A percentile compares a stretch with the other conserved stretches of the same genome.
These are phyloP conservation scores for Erodium moschatum DNA, from an alignment of 441 rosid genomes.

Conservation along the genomic window DNA sequence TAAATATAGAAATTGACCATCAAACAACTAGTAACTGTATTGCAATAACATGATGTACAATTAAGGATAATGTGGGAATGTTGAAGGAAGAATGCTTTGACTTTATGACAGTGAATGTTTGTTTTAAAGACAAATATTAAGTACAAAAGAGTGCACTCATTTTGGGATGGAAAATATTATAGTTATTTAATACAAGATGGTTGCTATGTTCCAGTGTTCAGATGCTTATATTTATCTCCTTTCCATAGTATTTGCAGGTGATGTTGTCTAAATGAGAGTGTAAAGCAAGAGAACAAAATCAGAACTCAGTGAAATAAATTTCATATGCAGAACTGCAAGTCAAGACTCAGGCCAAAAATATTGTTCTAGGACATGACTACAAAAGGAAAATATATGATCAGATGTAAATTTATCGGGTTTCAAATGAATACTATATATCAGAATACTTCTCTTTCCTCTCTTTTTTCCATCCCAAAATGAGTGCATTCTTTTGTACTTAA, in stretches of 20 bases:
- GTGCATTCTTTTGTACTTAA: not conserved
- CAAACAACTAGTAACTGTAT: not conserved
- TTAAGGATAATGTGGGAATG: not conserved
- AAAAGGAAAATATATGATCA: not conserved
- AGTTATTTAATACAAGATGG: not conserved
- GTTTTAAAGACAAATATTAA: not conserved
- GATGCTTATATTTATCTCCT: not conserved
- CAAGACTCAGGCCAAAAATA: not conserved
- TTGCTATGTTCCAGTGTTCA: not conserved
- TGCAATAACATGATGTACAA: not conserved
- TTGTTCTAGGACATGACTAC: not conserved
- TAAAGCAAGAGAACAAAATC: not conserved
- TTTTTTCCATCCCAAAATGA: not conserved
- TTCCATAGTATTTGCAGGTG: not conserved
- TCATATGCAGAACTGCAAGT: not conserved
- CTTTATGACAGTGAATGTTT: not conserved
- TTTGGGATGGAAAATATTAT: not conserved
- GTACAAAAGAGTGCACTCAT: not conserved
- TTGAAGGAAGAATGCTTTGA: not conserved
- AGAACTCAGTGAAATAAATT: not conserved
- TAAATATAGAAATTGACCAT: no score
- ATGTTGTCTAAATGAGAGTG: not conserved
- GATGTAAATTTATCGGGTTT: not conserved
- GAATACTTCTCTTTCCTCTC: not conserved
- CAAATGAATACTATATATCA: not conserved